These are phyloP conservation scores for Suillus paluster DNA, from an alignment of 768 basidiomycete species.

Conservation along the genomic window DNA sequence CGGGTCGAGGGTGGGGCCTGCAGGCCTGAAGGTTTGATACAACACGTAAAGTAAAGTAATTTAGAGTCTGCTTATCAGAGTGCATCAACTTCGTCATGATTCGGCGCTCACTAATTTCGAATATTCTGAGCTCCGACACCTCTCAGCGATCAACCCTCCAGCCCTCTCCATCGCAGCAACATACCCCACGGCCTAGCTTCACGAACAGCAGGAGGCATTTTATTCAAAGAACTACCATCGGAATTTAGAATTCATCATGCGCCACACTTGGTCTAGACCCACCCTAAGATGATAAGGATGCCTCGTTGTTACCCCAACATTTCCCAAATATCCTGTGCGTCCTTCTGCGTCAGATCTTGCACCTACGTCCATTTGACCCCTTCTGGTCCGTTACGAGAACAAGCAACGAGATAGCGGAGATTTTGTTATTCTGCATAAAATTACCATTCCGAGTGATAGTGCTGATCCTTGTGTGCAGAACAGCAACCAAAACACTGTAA, in stretches of 20 bases:
- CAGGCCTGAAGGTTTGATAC: too few relatives aligned
- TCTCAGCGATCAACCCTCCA: slow-evolving; percentile 67
- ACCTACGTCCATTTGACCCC: too few relatives aligned
- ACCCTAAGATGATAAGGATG: slow-evolving; percentile 88
- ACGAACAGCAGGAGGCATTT: too few relatives aligned
- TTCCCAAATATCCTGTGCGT: slow-evolving; percentile 50
- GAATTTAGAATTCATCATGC: slow-evolving; percentile 8
- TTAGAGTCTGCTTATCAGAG: too few relatives aligned
- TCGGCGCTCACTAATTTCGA: not conserved
- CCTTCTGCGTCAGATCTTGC: slow-evolving; percentile 79
- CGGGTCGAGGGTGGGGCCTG: too few relatives aligned
- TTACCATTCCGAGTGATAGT: slow-evolving; percentile 67
- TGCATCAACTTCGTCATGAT: not conserved
- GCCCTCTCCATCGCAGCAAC: slow-evolving; percentile 68
- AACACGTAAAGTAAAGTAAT: too few relatives aligned
- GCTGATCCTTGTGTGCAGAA: slow-evolving; percentile 73
- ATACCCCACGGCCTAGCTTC: slow-evolving; percentile 61
- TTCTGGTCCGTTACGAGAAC: too few relatives aligned
- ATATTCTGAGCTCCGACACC: slow-evolving; percentile 72
- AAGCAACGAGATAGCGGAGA: too few relatives aligned
- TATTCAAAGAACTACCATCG: too few relatives aligned
- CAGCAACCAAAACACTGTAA: slow-evolving; percentile 86
- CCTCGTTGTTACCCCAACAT: slow-evolving; percentile 60
- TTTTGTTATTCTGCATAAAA: too few relatives aligned
- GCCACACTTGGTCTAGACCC: slow-evolving; percentile 27